A percentile compares a stretch with the other conserved stretches of the same genome.
These are phyloP conservation scores for Pyrenochaeta sp. DNA, from an alignment of 2,329 filamentous ascomycete genomes.

Conservation along the genomic window DNA sequence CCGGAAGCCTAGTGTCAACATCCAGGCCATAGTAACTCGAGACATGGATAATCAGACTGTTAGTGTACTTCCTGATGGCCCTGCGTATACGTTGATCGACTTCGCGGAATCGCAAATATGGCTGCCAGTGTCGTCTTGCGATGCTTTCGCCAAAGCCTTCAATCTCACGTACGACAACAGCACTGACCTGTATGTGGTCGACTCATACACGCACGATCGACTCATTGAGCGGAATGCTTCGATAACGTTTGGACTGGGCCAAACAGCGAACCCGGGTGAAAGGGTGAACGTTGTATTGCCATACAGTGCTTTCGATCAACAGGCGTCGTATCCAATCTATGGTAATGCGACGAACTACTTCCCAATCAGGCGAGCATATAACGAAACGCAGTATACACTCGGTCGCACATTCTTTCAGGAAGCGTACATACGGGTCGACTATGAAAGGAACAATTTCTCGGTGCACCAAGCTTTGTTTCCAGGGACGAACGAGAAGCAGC, in stretches of 20 bases:
- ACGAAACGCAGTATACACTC: constrained; percentile 65
- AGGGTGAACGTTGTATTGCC: constrained; percentile 52
- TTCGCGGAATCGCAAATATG: constrained; percentile 49
- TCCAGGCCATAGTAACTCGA: constrained; percentile 26
- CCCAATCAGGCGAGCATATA: constrained; percentile 65
- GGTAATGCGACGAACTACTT: constrained; percentile 72
- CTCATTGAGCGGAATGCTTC: constrained; percentile 34
- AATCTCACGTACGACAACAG: constrained; percentile 45
- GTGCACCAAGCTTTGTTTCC: constrained; percentile 19
- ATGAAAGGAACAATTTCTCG: constrained; percentile 49
- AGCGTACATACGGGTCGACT: constrained; percentile 59
- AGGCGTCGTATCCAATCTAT: constrained; percentile 60
- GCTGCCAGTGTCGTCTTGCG: constrained; percentile 47
- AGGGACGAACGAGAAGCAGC: constrained; percentile 3
- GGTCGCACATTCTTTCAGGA: constrained; percentile 74
- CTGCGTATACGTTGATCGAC: constrained; percentile 42
- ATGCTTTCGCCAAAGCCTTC: constrained; percentile 48
- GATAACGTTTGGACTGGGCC: constrained; percentile 43
- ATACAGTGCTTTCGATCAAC: constrained; percentile 57
- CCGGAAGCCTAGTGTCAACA: constrained; percentile 23
- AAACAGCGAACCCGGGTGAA: constrained; percentile 32
- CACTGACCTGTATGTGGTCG: constrained; percentile 46
- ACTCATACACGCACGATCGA: constrained; percentile 35
- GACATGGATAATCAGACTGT: constrained; percentile 32
- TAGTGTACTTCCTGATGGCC: constrained; percentile 17